These are phyloP conservation scores for Thielaviopsis musarum DNA, from an alignment of 2,329 filamentous ascomycete species.

Conservation along the genomic window DNA sequence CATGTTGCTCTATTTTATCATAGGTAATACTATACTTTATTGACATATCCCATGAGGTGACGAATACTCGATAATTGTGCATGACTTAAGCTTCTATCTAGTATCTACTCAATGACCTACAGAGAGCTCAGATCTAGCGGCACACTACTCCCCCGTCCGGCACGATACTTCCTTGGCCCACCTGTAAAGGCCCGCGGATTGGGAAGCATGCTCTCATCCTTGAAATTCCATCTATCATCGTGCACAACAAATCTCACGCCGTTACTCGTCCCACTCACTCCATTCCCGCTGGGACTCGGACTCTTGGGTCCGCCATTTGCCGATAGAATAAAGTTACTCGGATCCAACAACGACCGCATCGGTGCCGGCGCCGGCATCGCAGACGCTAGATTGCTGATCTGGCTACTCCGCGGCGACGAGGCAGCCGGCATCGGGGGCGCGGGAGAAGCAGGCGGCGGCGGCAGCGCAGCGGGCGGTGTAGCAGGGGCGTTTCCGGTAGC, in stretches of 20 bases:
- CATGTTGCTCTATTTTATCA: too few species aligned
- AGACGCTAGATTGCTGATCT: constrained; percentile 21
- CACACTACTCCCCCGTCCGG: constrained; percentile 84
- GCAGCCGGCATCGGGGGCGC: constrained; percentile 24
- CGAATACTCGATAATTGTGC: neutral
- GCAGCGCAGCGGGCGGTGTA: constrained; percentile 22
- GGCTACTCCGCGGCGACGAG: constrained; percentile 19
- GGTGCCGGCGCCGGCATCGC: constrained; percentile 19
- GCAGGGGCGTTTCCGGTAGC: constrained; percentile 15
- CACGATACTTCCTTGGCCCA: constrained; percentile 64
- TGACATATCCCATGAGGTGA: too few species aligned
- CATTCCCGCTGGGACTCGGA: constrained; percentile 22
- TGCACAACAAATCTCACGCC: constrained; percentile 41
- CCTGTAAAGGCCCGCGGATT: constrained; percentile 69
- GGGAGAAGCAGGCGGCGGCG: constrained; percentile 24
- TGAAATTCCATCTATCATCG: constrained; percentile 75
- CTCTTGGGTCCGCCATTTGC: constrained; percentile 39
- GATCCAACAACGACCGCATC: constrained; percentile 51
- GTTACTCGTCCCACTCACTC: constrained; percentile 15
- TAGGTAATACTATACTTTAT: too few species aligned
- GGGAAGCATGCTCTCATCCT: constrained; percentile 64
- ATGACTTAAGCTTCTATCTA: neutral
- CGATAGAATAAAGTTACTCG: constrained; percentile 58
- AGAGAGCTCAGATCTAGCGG: constrained; percentile 64
- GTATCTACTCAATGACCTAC: constrained; percentile 9